These are phyloP conservation scores for Trypanosomatidae sp. DNA, from an alignment of 208 protist genomes.

Conservation along the genomic window DNA sequence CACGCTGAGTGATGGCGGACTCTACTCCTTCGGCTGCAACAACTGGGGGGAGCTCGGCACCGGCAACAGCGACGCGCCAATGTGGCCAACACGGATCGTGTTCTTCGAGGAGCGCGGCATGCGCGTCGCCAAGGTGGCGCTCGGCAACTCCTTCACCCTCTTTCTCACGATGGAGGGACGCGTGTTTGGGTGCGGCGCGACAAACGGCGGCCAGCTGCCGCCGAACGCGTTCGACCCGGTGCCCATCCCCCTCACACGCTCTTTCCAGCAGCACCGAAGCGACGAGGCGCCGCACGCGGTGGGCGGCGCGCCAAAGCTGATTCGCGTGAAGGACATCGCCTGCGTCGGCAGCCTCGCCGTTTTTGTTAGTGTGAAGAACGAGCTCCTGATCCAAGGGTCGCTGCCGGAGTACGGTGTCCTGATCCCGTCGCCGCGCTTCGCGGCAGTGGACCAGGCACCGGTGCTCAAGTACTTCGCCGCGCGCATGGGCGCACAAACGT, in stretches of 20 bases:
- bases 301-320: conserved; percentile 33
- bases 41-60: conserved; percentile 76
- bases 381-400: conserved; percentile 66
- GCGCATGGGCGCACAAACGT: not conserved
- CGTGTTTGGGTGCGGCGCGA: conserved; percentile 74
- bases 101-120: conserved; percentile 49
- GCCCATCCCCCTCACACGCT: conserved; percentile 49
- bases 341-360: conserved; percentile 50
- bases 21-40: conserved; percentile 73
- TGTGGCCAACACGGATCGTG: conserved; percentile 48
- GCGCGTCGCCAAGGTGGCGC: conserved; percentile 46
- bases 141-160: conserved; percentile 69
- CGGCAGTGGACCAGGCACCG: conserved; percentile 38
- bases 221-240: conserved; percentile 66
- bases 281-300: conserved; percentile 1
- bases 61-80: conserved; percentile 55
- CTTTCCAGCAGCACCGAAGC: conserved; percentile 28
- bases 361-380: conserved; percentile 54
- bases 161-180: conserved; percentile 64
- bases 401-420: conserved; percentile 62
- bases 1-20: conserved; percentile 40
- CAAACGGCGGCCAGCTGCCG: conserved; percentile 63
- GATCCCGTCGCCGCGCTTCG: conserved; percentile 55
- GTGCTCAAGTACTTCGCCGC: conserved; percentile 19
- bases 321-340: conserved; percentile 65